Evolutionary conservation across 345 rosid species (phyloP), one percentile per base, ranked within the genome.

Genomic region (Jatropha curcas): DNA sequence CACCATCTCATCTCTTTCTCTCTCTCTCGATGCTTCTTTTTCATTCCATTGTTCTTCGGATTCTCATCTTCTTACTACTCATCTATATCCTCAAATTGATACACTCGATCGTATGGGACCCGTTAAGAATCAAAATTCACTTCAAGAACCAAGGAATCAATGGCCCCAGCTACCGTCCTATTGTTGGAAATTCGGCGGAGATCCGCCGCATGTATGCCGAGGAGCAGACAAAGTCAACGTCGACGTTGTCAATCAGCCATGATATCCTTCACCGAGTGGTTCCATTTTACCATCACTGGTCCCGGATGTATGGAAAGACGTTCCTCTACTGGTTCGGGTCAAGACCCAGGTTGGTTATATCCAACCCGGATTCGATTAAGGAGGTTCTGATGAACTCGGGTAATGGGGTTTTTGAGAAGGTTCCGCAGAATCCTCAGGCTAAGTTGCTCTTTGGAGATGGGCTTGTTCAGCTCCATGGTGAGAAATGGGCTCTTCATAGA

Each of bases 241-340:
- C 77, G 28, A 50, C 84, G 0, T 57, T 68, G 16, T 41, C n/a
- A n/a, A n/a, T 7, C 2, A 76, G 73, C 58, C 91, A 86, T 65
- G 80, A 82, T 30, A 73, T 81, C 68, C 78, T 87, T 25, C 86
- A 67, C 61, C 81, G 90, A 11, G 86, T 71, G 67, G 76, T 76
- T 37, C 94, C 96, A 14, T 89, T 81, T 76, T 87, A 87, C 86
- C 53, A 82, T 70, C 50, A 14, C 7, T 93, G 98, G 94, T 85
- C 92, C 7, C 68, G 51, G 59, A 51, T 1, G 70, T 84, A 88
- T 7, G 96, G 96, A 61, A 84, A 78, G 70, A 84, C 83, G n/a
- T 91, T 86, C 65, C 74, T 93, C 6, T 92, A 80, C 77, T 90
- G 97, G 97, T 92, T 92, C 60, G 98, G 98, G 60, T 73, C 82